Evolutionary conservation across 78 protist species (phyloP), one percentile per base, ranked within the genome.

Genomic region (Dictyostelium purpureum): DNA sequence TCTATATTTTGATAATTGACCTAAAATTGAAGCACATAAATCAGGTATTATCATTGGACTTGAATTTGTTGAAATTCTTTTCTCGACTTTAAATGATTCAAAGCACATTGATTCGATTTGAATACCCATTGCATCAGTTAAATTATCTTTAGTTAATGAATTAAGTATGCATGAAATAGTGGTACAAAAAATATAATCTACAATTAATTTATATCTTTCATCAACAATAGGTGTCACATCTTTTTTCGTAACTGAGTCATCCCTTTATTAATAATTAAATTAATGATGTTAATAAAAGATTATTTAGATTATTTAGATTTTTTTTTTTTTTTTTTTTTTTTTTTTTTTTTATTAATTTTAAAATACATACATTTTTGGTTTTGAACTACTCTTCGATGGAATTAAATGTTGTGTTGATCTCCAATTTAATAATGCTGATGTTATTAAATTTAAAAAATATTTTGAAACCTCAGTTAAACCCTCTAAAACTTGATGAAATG

Each of bases 141-240:
- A 45, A 51, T 83, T 83, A 21, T 83, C 81, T 45, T 83, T 83
- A 16, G 79, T 83, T 24, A 83, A 42, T 42, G 90, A 83, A 42
- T 59, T 71, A 9, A 83, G 45, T 28, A 83, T 59, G 18, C 56
- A 57, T 56, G 61, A 43, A 43, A 83, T 40, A 10, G 90, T 70
- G 37, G 66, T 83, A 83, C 90, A 71, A 83, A 83, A 67, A 38
- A 83, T 83, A 73, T 83, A 83, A 43, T 83, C 90, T 69, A 83
- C 90, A 83, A 83, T 71, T 54, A 83, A 43, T 71, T 83, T 83
- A 59, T 83, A 83, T 69, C 90, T 43, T 56, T 83, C 90, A 56
- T 83, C 90, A 49, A 83, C 56, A 6, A 83, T 54, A 21, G 90
- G 90, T 71, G 80, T 83, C 6, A 74, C 71, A 83, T 83, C 90